Percentiles rank a stretch among this genome's conserved stretches.
These are phyloP conservation scores for Microthyrium microscopicum DNA, from an alignment of 2,329 filamentous ascomycete genomes.

Conservation along the genomic window DNA sequence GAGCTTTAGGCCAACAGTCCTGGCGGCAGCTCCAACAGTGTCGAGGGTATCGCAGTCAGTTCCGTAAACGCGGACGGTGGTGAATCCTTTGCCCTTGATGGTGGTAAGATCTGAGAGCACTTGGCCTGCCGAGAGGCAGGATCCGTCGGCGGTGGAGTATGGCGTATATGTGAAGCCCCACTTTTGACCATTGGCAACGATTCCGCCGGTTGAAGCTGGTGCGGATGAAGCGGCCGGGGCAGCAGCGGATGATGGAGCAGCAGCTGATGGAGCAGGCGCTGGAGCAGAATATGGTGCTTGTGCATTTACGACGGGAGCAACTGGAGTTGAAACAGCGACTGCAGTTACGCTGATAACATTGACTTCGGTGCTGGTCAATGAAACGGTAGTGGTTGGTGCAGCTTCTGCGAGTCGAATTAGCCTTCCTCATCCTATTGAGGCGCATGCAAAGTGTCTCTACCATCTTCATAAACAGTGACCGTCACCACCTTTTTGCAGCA, in stretches of 20 bases:
- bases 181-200: slow-evolving; percentile 26
- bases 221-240: slow-evolving; percentile 1
- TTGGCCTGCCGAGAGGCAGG: slow-evolving; percentile 25
- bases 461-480: slow-evolving; percentile 5
- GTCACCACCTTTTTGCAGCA: slow-evolving; percentile 4
- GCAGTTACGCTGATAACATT: neutral
- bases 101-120: slow-evolving; percentile 24
- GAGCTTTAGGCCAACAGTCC: slow-evolving; percentile 52
- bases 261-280: neutral
- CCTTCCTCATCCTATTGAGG: too few relatives aligned
- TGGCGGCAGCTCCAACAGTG: slow-evolving; percentile 54
- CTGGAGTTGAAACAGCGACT: slow-evolving; percentile 6
- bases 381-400: slow-evolving; percentile 4
- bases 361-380: slow-evolving; percentile 1
- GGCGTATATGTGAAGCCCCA: slow-evolving; percentile 34
- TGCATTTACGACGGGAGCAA: neutral
- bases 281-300: neutral
- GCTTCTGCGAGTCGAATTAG: too few relatives aligned
- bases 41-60: slow-evolving; percentile 75
- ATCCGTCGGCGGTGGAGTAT: slow-evolving; percentile 24
- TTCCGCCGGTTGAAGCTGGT: slow-evolving; percentile 10
- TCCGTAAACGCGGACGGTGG: slow-evolving; percentile 65
- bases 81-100: slow-evolving; percentile 36
- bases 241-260: neutral
- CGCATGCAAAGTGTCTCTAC: neutral